These are phyloP conservation scores for Lagenaria siceraria DNA, from an alignment of 306 rosid species.

Conservation along the genomic window DNA sequence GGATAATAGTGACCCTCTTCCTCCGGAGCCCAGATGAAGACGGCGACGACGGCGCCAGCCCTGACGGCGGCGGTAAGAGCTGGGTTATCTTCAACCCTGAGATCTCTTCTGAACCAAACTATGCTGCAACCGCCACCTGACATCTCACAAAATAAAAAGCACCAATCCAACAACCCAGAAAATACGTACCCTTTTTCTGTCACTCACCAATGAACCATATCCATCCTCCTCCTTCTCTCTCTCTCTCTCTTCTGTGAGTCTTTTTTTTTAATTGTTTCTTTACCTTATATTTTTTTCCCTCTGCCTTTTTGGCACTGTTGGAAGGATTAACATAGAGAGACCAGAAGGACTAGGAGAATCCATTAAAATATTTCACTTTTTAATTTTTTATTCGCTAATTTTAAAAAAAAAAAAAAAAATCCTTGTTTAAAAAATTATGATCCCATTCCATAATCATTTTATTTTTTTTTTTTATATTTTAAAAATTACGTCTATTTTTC, in stretches of 20 bases:
- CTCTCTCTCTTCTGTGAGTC: neutral
- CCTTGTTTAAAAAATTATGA: too few species aligned
- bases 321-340: neutral
- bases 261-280: constrained; percentile 13
- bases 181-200: constrained; percentile 7
- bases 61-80: constrained; percentile 88
- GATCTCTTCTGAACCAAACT: constrained; percentile 99
- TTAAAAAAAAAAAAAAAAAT: too few species aligned
- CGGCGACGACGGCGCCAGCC: constrained; percentile 73
- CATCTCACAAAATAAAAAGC: constrained; percentile 27
- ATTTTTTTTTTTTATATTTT: too few species aligned
- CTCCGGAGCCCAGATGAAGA: constrained; percentile 97
- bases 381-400: neutral
- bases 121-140: constrained; percentile 91
- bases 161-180: constrained; percentile 3
- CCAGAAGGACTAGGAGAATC: neutral
- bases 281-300: constrained; percentile 6
- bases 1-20: constrained; percentile 88
- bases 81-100: constrained; percentile 91
- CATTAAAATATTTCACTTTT: neutral
- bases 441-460: too few species aligned
- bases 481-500: too few species aligned
- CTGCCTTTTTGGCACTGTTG: neutral
- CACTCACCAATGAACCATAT: constrained; percentile 14
- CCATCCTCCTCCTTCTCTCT: constrained; percentile 6